Conservation (phyloP, 495 filamentous ascomycete species). For the Neurospora tetraspora region DNA sequence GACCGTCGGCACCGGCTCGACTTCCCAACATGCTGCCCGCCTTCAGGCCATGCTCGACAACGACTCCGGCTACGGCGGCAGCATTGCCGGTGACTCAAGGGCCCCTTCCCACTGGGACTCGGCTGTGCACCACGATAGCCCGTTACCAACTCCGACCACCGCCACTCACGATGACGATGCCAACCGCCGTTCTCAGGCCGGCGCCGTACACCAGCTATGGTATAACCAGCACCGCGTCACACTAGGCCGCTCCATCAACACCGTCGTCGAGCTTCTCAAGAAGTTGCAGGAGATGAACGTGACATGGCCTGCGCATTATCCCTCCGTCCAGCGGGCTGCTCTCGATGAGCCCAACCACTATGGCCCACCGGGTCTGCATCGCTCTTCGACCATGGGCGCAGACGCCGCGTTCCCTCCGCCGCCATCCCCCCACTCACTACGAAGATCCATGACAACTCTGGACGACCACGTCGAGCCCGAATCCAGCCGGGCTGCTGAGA, state of each 20-base stretch:
- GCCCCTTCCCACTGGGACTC: slow-evolving; percentile 24
- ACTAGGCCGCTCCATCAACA: slow-evolving; percentile 74
- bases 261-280: slow-evolving; percentile 67
- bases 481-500: slow-evolving; percentile 58
- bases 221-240: slow-evolving; percentile 85
- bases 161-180: slow-evolving; percentile 16
- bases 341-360: slow-evolving; percentile 25
- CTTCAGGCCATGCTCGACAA: slow-evolving; percentile 65
- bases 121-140: slow-evolving; percentile 57
- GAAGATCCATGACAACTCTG: slow-evolving; percentile 62
- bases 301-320: slow-evolving; percentile 91
- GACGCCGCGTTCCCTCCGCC: slow-evolving; percentile 14
- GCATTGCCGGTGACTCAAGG: slow-evolving; percentile 36
- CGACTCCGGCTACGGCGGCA: slow-evolving; percentile 89
- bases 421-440: slow-evolving; percentile 39
- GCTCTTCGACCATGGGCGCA: slow-evolving; percentile 38
- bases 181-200: slow-evolving; percentile 33
- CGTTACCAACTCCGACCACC: slow-evolving; percentile 26
- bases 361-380: slow-evolving; percentile 39
- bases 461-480: slow-evolving; percentile 52
- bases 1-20: slow-evolving; percentile 77
- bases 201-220: slow-evolving; percentile 42
- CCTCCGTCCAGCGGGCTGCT: slow-evolving; percentile 62
- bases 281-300: slow-evolving; percentile 80
- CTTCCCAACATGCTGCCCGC: slow-evolving; percentile 58